Conservation (phyloP, 768 basidiomycete genomes). For the Panus rudis region DNA sequence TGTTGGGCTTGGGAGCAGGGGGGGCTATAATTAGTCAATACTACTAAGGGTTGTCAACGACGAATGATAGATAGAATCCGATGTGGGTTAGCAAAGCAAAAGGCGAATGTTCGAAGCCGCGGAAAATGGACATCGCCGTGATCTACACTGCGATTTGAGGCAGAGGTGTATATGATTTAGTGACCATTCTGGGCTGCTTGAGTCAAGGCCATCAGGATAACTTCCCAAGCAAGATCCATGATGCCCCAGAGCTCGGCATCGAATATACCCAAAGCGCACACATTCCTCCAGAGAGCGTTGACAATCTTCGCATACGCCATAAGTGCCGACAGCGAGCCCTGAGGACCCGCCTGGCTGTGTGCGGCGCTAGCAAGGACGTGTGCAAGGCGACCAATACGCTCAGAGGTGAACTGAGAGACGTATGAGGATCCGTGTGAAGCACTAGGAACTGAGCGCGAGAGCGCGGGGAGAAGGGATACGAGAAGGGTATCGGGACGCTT, state of each 20-base stretch:
- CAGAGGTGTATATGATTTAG: too few species aligned
- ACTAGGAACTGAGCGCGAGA: constrained; percentile 11
- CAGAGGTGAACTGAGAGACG: constrained; percentile 19
- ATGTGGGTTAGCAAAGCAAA: too few species aligned
- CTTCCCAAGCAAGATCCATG: constrained; percentile 44
- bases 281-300: constrained; percentile 47
- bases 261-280: constrained; percentile 41
- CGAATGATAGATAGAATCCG: too few species aligned
- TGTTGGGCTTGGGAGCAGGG: too few species aligned
- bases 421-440: constrained; percentile 11
- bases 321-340: constrained; percentile 24
- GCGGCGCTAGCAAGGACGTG: constrained; percentile 19
- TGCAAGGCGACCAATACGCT: constrained; percentile 18
- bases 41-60: too few species aligned
- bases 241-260: constrained; percentile 40
- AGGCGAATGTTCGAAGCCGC: too few species aligned
- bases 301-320: constrained; percentile 29
- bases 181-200: too few species aligned
- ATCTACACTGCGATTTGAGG: too few species aligned
- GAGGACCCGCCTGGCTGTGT: constrained; percentile 16
- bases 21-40: too few species aligned
- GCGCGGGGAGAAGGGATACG: constrained; percentile 34
- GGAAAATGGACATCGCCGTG: too few species aligned
- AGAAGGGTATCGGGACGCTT: constrained; percentile 47
- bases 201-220: constrained; percentile 35